A percentile compares a stretch with the other conserved stretches of the same genome.
Evolutionary conservation across 208 protist genomes (phyloP).

Genomic region (Leishmania aethiopica): DNA sequence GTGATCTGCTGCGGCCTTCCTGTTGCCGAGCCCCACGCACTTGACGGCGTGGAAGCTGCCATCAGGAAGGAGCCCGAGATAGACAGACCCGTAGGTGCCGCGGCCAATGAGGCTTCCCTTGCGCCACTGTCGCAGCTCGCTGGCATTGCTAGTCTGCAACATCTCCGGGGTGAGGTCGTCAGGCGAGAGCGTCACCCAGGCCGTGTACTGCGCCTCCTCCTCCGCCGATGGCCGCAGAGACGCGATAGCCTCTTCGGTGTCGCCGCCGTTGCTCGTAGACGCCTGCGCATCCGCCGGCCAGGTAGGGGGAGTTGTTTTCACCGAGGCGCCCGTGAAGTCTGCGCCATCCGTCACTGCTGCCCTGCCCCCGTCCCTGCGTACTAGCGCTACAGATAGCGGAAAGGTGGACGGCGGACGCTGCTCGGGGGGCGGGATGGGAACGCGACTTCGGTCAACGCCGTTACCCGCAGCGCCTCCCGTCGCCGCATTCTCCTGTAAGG

Average conservation of each 20-base stretch:
- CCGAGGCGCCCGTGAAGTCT: neutral
- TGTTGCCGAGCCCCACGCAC: conserved; percentile 72
- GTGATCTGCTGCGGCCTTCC: conserved; percentile 29
- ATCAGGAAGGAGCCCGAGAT: conserved; percentile 80
- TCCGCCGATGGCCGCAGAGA: conserved; percentile 61
- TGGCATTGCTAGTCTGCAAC: conserved; percentile 82
- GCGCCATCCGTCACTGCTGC: neutral
- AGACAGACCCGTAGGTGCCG: conserved; percentile 93
- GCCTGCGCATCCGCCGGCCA: neutral
- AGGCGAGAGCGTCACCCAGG: conserved; percentile 64
- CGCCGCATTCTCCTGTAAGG: neutral
- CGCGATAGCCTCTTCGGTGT: conserved; percentile 28
- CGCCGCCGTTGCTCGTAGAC: conserved; percentile 9
- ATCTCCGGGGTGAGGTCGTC: conserved; percentile 85
- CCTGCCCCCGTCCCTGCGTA: neutral
- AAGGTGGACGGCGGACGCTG: conserved; percentile 16
- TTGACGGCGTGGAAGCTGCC: conserved; percentile 91
- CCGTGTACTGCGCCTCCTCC: conserved; percentile 82
- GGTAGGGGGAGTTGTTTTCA: neutral
- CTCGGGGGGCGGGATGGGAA: conserved; percentile 1
- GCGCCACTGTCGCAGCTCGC: conserved; percentile 68
- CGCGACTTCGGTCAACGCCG: neutral
- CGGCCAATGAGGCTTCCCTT: conserved; percentile 85
- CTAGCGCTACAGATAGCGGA: neutral
- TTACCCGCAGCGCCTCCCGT: neutral